Evolutionary conservation across 305 asterid genomes (phyloP).

Genomic region (Striga hermonthica): DNA sequence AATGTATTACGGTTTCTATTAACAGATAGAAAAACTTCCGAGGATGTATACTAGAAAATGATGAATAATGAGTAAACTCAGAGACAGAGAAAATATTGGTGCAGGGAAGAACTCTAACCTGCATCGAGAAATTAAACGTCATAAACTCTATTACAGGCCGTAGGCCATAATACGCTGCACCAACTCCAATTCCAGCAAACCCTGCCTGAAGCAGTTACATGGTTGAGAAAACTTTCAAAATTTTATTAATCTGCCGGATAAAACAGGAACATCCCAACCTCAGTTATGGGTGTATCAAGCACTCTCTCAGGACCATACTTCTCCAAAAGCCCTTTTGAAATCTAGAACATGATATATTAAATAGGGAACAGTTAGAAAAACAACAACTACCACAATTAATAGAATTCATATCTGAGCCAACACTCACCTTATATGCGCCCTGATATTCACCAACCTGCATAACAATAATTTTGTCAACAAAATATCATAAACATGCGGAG

Average conservation of each 20-base stretch:
- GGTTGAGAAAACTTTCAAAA: constrained; percentile 15
- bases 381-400: neutral
- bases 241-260: constrained; percentile 9
- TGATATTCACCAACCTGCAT: constrained; percentile 84
- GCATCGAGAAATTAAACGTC: constrained; percentile 88
- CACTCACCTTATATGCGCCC: constrained; percentile 86
- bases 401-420: constrained; percentile 5
- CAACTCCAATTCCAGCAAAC: constrained; percentile 84
- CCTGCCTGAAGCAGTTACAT: constrained; percentile 51
- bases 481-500: constrained; percentile 4
- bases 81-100: too few species aligned
- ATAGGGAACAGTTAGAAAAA: neutral
- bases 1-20: too few species aligned
- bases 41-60: too few species aligned
- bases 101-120: constrained; percentile 42
- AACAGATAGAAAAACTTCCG: too few species aligned
- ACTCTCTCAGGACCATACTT: constrained; percentile 89
- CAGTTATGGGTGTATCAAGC: constrained; percentile 77
- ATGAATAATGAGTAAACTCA: too few species aligned
- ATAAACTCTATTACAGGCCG: constrained; percentile 75
- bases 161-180: constrained; percentile 80
- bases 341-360: constrained; percentile 37
- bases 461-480: constrained; percentile 20
- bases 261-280: constrained; percentile 44
- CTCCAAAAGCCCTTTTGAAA: constrained; percentile 69